Evolutionary conservation across 2,329 filamentous ascomycete genomes (phyloP).

Genomic region (Aspergillus ochraceoroseus): DNA sequence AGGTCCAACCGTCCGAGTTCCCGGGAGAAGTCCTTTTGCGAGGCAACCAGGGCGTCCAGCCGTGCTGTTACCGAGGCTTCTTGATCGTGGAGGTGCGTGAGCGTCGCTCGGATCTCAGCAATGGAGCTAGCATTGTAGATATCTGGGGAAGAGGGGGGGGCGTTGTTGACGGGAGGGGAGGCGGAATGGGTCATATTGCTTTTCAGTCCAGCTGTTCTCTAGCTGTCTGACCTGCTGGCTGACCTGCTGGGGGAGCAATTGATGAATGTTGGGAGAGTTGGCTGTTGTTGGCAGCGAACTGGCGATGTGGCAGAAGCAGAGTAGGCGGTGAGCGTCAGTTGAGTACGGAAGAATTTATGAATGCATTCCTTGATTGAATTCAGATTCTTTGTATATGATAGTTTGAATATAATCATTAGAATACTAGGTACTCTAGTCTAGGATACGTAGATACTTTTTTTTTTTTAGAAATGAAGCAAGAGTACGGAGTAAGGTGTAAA

Average conservation of each 20-base stretch:
- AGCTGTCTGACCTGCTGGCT: no score
- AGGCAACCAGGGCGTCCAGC: conserved; percentile 71
- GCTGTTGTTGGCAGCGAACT: conserved; percentile 1
- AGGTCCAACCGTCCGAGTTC: conserved; percentile 84
- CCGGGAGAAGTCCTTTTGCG: conserved; percentile 79
- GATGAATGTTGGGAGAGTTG: not conserved
- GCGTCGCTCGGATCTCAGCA: conserved; percentile 71
- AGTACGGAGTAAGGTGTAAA: no score
- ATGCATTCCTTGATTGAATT: not conserved
- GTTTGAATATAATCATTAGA: no score
- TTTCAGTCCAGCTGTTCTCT: no score
- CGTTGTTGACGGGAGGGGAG: no score
- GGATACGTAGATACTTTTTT: not conserved
- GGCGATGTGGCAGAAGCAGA: conserved; percentile 10
- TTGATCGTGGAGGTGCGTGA: conserved; percentile 68
- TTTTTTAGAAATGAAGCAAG: no score
- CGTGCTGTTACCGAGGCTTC: conserved; percentile 69
- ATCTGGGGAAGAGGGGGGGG: conserved; percentile 25
- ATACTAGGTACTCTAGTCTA: not conserved
- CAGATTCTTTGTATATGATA: not conserved
- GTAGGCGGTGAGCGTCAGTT: conserved; percentile 8
- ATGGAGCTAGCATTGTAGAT: conserved; percentile 69
- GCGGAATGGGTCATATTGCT: not conserved
- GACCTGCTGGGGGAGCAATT: no score
- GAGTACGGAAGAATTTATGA: not conserved